Evolutionary conservation across 768 basidiomycete species (phyloP), one percentile per base, ranked within the genome.

Genomic region (Amylocystis lapponica): DNA sequence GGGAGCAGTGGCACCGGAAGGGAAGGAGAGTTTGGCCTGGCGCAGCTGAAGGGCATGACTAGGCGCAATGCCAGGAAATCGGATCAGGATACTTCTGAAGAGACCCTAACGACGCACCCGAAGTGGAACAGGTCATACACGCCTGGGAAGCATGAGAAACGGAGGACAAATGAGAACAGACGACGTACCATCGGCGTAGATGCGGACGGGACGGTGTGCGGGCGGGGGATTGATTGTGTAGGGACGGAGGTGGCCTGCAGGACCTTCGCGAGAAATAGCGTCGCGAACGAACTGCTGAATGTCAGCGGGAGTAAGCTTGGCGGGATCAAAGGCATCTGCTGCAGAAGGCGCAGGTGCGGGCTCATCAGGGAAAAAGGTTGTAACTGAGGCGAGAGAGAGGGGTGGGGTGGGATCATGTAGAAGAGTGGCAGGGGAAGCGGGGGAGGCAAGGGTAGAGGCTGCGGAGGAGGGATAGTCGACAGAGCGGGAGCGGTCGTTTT

Each of bases 61-160:
- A 59, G 40, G 27, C 33, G 17, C 6, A 43, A 16, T 31, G 12
- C 8, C 13, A 6, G 19, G 21, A 6, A 10, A 37, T 12, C 11
- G 36, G 21, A 9, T 19, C 9, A 37, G 36, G 25, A 16, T 11
- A 17, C 8, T 21, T 17, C 36, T 12, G 33, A 17, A 32, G 38
- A 40, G 46, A 36, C 34, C 29, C 33, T 42, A 38, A 43, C 5
- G 25, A 61, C 77, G 51, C 62, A 91, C 89, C 89, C 89, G 63
- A 91, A 97, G 63, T 97, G 95, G 66, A 98, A 95, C 40, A 99
- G 75, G 66, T 99, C 96, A 58, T 97, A 99, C 10, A 97, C 95
- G 12, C 86, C 87, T 89, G 55, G 45, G 41, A 57, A n/a, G 30
- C 16, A 7, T 21, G 16, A 29, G 7, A 6, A 21, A 9, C 26